Evolutionary conservation across 176 grass and related monocot species (phyloP).

Genomic region (Elaeis guineensis): DNA sequence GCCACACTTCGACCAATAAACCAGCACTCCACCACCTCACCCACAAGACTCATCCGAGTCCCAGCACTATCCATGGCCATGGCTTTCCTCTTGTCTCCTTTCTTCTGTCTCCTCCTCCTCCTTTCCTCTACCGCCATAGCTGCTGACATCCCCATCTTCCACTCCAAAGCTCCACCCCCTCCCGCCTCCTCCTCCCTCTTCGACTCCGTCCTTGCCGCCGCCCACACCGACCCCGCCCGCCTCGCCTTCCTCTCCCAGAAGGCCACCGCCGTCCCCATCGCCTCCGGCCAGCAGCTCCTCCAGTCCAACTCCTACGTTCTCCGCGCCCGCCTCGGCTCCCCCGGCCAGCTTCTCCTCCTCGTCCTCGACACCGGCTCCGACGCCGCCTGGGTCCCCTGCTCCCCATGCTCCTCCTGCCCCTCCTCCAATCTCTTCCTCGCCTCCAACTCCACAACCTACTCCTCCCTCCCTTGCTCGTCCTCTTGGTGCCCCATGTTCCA

Average conservation of each 20-base stretch:
- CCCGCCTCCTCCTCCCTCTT: slow-evolving; percentile 50
- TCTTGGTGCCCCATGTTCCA: slow-evolving; percentile 66
- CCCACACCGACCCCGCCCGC: slow-evolving; percentile 55
- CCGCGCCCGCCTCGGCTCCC: slow-evolving; percentile 58
- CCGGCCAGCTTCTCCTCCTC: slow-evolving; percentile 53
- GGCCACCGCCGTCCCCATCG: slow-evolving; percentile 52
- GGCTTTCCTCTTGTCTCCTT: background rate
- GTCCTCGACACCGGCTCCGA: slow-evolving; percentile 92
- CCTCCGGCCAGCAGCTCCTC: slow-evolving; percentile 64
- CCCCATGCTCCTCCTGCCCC: slow-evolving; percentile 67
- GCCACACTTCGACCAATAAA: too few relatives aligned
- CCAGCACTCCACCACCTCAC: background rate
- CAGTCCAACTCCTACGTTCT: slow-evolving; percentile 75
- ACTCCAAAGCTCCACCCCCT: slow-evolving; percentile 25
- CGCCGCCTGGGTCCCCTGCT: slow-evolving; percentile 78
- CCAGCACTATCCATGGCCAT: slow-evolving; percentile 1
- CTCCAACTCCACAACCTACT: slow-evolving; percentile 70
- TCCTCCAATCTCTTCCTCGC: slow-evolving; percentile 45
- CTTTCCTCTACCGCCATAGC: slow-evolving; percentile 21
- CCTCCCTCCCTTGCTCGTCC: slow-evolving; percentile 59
- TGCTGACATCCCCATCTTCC: slow-evolving; percentile 57
- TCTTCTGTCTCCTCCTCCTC: slow-evolving; percentile 24
- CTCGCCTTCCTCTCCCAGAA: slow-evolving; percentile 66
- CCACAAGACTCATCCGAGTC: slow-evolving; percentile 12
- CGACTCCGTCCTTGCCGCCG: slow-evolving; percentile 54